Percentiles rank a stretch among this genome's conserved stretches.
Evolutionary conservation across 768 basidiomycete genomes (phyloP).

Genomic region (Thelephora ganbajun): DNA sequence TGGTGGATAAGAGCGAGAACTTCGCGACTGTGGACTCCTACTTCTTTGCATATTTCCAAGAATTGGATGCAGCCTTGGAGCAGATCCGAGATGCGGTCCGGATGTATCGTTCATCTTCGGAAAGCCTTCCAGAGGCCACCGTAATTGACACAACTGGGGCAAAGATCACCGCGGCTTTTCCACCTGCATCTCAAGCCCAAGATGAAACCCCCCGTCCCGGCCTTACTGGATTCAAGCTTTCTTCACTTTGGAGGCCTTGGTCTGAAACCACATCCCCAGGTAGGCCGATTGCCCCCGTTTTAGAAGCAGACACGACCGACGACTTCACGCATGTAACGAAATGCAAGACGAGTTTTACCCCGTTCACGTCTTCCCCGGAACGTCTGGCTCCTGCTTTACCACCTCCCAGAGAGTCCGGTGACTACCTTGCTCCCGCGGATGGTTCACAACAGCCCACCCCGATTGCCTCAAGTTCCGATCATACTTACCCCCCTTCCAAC

Average conservation of each 20-base stretch:
- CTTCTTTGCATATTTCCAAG: constrained; percentile 91
- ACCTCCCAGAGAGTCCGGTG: neutral
- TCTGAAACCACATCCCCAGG: constrained; percentile 34
- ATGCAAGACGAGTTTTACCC: constrained; percentile 42
- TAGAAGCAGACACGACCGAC: constrained; percentile 29
- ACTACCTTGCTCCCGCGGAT: constrained; percentile 8
- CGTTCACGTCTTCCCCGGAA: constrained; percentile 33
- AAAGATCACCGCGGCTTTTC: constrained; percentile 1
- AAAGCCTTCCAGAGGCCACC: constrained; percentile 6
- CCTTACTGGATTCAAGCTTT: constrained; percentile 42
- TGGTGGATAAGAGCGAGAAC: constrained; percentile 67
- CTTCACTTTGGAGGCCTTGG: constrained; percentile 55
- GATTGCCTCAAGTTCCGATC: constrained; percentile 25
- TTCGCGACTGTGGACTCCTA: constrained; percentile 67
- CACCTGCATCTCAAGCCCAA: constrained; percentile 10
- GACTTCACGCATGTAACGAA: constrained; percentile 64
- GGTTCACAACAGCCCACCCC: constrained; percentile 10
- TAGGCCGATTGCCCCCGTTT: constrained; percentile 14
- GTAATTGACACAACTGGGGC: constrained; percentile 15
- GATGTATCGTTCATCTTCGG: constrained; percentile 25
- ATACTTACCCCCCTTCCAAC: constrained; percentile 74
- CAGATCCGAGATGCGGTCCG: constrained; percentile 73
- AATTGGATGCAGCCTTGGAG: constrained; percentile 62
- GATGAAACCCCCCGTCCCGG: constrained; percentile 14
- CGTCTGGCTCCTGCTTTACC: constrained; percentile 5